A percentile compares a stretch with the other conserved stretches of the same genome.
These are phyloP conservation scores for Camellia japonica DNA, from an alignment of 148 eudicot species.

Conservation along the genomic window DNA sequence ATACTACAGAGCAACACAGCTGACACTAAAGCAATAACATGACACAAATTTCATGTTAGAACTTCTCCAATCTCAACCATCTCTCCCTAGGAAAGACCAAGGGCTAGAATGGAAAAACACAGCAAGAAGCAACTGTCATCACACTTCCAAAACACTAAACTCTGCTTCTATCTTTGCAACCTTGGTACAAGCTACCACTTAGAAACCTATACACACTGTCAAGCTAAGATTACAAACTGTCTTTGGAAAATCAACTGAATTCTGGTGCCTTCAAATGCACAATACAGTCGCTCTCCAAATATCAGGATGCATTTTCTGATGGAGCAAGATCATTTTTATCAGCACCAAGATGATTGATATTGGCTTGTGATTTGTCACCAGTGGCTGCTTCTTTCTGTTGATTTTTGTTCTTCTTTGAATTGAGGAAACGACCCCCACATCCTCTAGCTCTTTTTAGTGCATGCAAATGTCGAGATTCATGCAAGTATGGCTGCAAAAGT, in stretches of 20 bases:
- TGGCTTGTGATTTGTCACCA: constrained; percentile 28
- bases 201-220: constrained; percentile 20
- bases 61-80: constrained; percentile 4
- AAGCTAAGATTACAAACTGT: background rate
- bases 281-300: background rate
- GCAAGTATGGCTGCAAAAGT: constrained; percentile 58
- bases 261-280: background rate
- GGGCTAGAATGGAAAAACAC: too few relatives aligned
- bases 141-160: constrained; percentile 5
- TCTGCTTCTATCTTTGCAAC: background rate
- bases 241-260: background rate
- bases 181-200: constrained; percentile 16
- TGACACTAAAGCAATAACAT: too few relatives aligned
- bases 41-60: constrained; percentile 3
- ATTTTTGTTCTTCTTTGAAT: constrained; percentile 40
- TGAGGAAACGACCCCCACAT: constrained; percentile 60
- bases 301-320: constrained; percentile 24
- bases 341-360: constrained; percentile 26
- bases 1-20: background rate
- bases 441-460: constrained; percentile 62
- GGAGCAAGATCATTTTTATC: constrained; percentile 27
- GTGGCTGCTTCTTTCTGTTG: constrained; percentile 38
- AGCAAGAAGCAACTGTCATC: too few relatives aligned
- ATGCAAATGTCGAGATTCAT: constrained; percentile 67
- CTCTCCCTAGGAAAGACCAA: background rate